Base-by-base conservation (phyloP, 2,329 filamentous ascomycete genomes). In the Paecilomyces formosus region DNA sequence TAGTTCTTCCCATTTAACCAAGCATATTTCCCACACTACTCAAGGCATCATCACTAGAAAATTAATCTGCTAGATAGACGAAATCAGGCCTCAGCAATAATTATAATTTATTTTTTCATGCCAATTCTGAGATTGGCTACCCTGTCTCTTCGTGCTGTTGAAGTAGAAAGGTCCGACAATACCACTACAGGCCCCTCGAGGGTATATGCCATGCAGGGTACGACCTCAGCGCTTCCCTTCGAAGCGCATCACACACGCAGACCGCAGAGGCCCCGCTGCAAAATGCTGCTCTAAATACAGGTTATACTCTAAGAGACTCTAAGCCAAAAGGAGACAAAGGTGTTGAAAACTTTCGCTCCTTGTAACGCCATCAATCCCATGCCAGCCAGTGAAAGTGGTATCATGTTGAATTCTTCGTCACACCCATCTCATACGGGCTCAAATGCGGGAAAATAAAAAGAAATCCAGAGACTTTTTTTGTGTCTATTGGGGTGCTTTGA, bases 361-460 rank as follows among this genome's bases (percentile, higher is more conserved):
- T 61, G 67, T 71, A 76, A 75, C 73, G 74, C 74, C 73, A 66
- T 69, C 70, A 63, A 69, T 69, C 72, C 71, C 67, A 73, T 68
- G 71, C 73, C 70, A 68, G 68, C 66, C 70, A 68, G 72, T 70
- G 68, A 74, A 74, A 76, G 70, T 77, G 74, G 75, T 77, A 77
- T 77, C 75, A 76, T 77, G 75, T 77, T 77, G 75, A 77, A 77
- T 77, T 75, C 71, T 73, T 72, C 72, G 70, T 70, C 70, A 65
- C 70, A 70, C 70, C 68, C 69, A 65, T 67, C 66, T 65, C 62
- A 64, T 62, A 60, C 61, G 64, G 68, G 67, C 66, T 67, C 70
- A 67, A 68, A 74, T 74, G 71, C 70, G 74, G 68, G 70, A 70
- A 67, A 69, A 70, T 63, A 68, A 72, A 72, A 71, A 62, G 69